Base-by-base conservation (phyloP, 345 rosid species). In the Rhizophora mangle region DNA sequence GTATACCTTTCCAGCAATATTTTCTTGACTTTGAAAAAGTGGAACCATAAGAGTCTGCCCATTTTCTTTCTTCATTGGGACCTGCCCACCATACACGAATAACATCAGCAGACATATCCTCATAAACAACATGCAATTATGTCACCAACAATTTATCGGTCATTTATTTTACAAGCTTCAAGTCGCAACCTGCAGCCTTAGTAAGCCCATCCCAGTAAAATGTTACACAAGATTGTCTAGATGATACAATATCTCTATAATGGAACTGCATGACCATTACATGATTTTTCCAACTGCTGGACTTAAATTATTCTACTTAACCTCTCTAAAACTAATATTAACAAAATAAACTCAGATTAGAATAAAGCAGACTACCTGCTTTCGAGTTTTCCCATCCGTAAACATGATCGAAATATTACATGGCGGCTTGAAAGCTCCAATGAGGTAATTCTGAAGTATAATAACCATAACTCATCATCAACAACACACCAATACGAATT, bases 401-500 rank as follows among this genome's bases (percentile, higher is more conserved):
- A 92, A 88, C 3, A 89, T 80, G 79, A 90, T 75, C 22, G 88
- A 86, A 73, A 90, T 79, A 68, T 83, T 90, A 77, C 98, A 90
- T 0, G 98, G 86, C 0, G 96, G 99, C 83, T 92, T 95, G 78
- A 95, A 95, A 74, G 99, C 99, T 85, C 97, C 98, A 65, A 92
- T 82, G 51, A 92, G 82, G 83, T 86, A 95, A 81, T 95, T 95
- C 98, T 95, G 80, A 29, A 62, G 68, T 16, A 15, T 13, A 56
- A 15, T 13, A 56, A 21, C 11, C 26, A 24, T 26, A 24, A 56
- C 26, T 27, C 2, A 8, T 16, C 60, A 24, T 22, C 60, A 56
- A 56, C 4, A 56, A 22, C 19, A 24, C 21, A 16, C 24, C 24
- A 15, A 22, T 11, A 56, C 49, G 18, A 56, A 22, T 21, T 27